Evolutionary conservation across 768 basidiomycete species (phyloP).

Genomic region (Lactarius quietus): DNA sequence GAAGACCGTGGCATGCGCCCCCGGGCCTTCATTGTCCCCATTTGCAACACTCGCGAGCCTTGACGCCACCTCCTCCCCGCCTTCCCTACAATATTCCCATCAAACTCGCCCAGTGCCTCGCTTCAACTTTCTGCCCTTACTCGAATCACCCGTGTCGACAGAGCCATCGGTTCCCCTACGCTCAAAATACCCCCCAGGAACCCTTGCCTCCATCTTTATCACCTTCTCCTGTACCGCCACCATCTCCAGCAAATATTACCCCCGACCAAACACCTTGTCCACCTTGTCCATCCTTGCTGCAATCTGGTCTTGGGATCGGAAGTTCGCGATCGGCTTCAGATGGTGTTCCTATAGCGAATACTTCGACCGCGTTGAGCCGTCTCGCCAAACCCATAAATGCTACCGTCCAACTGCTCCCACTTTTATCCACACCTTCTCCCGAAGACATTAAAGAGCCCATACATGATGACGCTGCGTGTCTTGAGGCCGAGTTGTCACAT

Average conservation of each 20-base stretch:
- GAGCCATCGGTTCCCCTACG: not conserved
- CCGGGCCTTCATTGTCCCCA: too few species aligned
- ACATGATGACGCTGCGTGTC: not conserved
- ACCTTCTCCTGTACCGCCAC: not conserved
- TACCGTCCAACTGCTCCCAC: conserved; percentile 5
- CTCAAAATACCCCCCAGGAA: not conserved
- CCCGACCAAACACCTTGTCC: not conserved
- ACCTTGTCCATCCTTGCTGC: not conserved
- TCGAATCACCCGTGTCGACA: conserved; percentile 12
- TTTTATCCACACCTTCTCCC: conserved; percentile 1
- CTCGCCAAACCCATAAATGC: not conserved
- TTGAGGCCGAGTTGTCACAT: conserved; percentile 10
- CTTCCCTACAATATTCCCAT: conserved; percentile 22
- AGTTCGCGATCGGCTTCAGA: not conserved
- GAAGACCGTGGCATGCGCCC: too few species aligned
- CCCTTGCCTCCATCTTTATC: not conserved
- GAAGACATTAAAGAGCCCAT: not conserved
- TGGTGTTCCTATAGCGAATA: not conserved
- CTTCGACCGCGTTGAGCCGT: too few species aligned
- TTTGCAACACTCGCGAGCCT: too few species aligned
- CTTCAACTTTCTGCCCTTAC: conserved; percentile 24
- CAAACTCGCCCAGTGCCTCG: conserved; percentile 19
- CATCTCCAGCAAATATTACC: not conserved
- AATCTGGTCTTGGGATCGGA: not conserved
- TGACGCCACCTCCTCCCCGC: conserved; percentile 20